Base-by-base conservation (phyloP, 306 rosid species). In the Cicer cuneatum region DNA sequence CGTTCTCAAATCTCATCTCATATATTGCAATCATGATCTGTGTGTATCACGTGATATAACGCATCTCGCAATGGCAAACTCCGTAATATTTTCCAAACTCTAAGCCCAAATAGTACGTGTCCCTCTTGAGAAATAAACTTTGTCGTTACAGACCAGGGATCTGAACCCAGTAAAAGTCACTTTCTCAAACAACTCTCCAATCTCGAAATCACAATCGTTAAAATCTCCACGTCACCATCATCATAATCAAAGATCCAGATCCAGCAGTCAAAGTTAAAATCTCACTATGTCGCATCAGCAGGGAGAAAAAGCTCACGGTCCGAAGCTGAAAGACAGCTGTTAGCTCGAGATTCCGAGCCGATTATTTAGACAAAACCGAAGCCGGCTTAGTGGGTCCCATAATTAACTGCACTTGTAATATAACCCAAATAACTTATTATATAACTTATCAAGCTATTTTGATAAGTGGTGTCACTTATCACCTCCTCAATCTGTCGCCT, bases 301-400 rank as follows among this genome's bases (percentile, higher is more conserved):
- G 11, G 0, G 0, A 15, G 74, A 41, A 2, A 10, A 12, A 49
- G 0, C 87, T 48, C 78, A 0, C 29, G 38, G 62, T 40, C 72
- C 49, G 69, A 42, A 82, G 91, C 93, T 78, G 77, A 86, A 71
- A 60, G 73, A 85, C 92, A 86, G 91, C 89, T 90, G 88, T 86
- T 81, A 88, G 91, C 92, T 87, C 69, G 71, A 84, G 88, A 89
- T 93, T 88, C 96, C 96, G 82, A 86, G 97, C 97, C 96, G 96
- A 85, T 85, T 84, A 66, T 75, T 82, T 85, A 76, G 85, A 77
- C 86, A 83, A 84, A 80, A 71, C 39, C 61, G 80, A 77, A 90
- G 96, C 95, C 96, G 95, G 97, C 96, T 88, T 52, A 73, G 90
- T 70, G 83, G 96, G 86, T 53, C 96, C 93, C 76, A 1, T 2